Evolutionary conservation across 1,139 yeast genomes (phyloP).

Genomic region (Taiozyma sp.): DNA sequence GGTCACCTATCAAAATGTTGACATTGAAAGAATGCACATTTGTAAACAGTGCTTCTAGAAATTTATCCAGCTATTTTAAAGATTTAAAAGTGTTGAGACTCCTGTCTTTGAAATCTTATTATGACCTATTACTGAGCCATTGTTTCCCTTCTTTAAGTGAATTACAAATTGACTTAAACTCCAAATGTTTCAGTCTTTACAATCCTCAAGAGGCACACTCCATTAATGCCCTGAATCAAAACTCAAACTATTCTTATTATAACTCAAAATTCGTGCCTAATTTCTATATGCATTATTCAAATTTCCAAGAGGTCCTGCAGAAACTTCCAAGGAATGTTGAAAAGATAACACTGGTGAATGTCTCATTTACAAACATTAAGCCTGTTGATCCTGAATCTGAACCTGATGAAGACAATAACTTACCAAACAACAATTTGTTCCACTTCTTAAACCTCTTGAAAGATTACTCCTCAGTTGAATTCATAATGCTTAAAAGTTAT

Average conservation of each 20-base stretch:
- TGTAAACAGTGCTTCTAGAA: conserved; percentile 32
- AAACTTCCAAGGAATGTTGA: conserved; percentile 13
- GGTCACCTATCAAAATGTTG: conserved; percentile 29
- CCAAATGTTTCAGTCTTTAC: conserved; percentile 38
- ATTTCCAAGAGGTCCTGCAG: conserved; percentile 17
- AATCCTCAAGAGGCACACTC: conserved; percentile 12
- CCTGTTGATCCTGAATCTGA: conserved; percentile 20
- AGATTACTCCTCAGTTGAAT: conserved; percentile 28
- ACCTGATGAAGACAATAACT: conserved; percentile 5
- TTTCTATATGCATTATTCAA: conserved; percentile 19
- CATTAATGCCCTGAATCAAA: conserved; percentile 17
- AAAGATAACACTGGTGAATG: conserved; percentile 17
- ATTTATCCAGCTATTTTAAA: conserved; percentile 31
- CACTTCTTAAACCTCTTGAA: conserved; percentile 28
- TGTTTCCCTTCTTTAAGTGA: conserved; percentile 35
- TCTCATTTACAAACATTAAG: conserved; percentile 21
- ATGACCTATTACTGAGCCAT: conserved; percentile 47
- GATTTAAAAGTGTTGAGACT: conserved; percentile 35
- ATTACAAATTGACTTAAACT: conserved; percentile 41
- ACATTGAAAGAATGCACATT: conserved; percentile 29
- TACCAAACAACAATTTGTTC: conserved; percentile 19
- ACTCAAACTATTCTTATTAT: conserved; percentile 22
- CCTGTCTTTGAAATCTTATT: conserved; percentile 34
- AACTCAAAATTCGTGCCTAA: conserved; percentile 25
- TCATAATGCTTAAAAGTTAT: conserved; percentile 31